Percentiles rank a stretch among this genome's conserved stretches.
Conservation (phyloP, 495 filamentous ascomycete genomes). For the Rhypophila decipiens region DNA sequence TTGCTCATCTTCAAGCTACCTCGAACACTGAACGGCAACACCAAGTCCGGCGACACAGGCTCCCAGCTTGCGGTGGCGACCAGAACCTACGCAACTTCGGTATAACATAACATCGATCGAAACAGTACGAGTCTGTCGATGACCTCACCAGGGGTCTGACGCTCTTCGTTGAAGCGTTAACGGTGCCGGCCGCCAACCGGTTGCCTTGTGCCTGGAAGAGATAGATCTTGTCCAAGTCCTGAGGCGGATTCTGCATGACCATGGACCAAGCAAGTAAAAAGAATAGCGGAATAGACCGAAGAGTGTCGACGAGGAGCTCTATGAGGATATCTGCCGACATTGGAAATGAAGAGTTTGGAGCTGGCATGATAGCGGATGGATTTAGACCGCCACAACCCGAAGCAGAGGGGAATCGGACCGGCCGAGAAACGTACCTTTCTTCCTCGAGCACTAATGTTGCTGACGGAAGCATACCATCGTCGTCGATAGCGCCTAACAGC, state of each 20-base stretch:
- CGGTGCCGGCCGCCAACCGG: conserved; percentile 24
- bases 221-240: too few species aligned
- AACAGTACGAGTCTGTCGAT: conserved; percentile 9
- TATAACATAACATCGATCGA: too few species aligned
- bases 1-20: neutral
- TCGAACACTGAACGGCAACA: too few species aligned
- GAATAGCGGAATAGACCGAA: conserved; percentile 26
- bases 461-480: conserved; percentile 3
- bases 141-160: conserved; percentile 16
- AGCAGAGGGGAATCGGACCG: neutral
- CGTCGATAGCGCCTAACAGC: conserved; percentile 10
- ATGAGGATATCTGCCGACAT: conserved; percentile 19
- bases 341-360: conserved; percentile 18
- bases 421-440: conserved; percentile 1
- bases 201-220: too few species aligned
- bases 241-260: conserved; percentile 7
- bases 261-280: conserved; percentile 34
- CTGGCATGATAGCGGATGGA: conserved; percentile 24
- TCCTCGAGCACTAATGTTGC: conserved; percentile 4
- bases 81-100: too few species aligned
- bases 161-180: conserved; percentile 19
- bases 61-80: too few species aligned
- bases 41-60: too few species aligned
- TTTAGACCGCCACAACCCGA: conserved; percentile 16
- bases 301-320: conserved; percentile 30